Evolutionary conservation across 1,139 yeast genomes (phyloP).

Genomic region (Geotrichum klebahnii): DNA sequence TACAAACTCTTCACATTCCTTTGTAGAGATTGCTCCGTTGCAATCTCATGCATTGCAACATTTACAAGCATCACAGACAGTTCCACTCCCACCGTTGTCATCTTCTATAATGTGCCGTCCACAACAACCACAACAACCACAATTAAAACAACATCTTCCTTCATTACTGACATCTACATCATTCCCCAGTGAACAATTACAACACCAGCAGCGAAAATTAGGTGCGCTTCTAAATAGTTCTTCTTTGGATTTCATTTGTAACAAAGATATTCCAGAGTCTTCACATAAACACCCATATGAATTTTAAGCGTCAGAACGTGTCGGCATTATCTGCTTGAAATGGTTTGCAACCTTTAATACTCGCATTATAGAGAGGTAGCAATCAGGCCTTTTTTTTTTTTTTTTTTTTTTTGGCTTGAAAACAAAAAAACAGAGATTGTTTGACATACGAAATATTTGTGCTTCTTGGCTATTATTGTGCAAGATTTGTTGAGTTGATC

Average conservation of each 20-base stretch:
- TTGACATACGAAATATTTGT: too few species aligned
- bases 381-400: too few species aligned
- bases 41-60: background rate
- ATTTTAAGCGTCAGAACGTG: too few species aligned
- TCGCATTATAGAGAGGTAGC: too few species aligned
- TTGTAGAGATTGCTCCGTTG: slow-evolving; percentile 18
- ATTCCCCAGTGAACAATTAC: background rate
- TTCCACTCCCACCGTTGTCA: slow-evolving; percentile 13
- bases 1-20: background rate
- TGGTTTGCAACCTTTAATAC: too few species aligned
- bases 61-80: background rate
- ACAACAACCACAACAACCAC: background rate
- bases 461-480: too few species aligned
- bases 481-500: too few species aligned
- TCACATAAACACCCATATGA: too few species aligned
- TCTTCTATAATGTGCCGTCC: background rate
- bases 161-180: background rate
- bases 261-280: too few species aligned
- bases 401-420: too few species aligned
- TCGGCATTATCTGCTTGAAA: too few species aligned
- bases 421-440: too few species aligned
- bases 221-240: background rate
- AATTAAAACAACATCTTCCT: background rate
- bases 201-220: background rate
- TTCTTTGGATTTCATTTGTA: slow-evolving; percentile 4